Base-by-base conservation (phyloP, 179 eudicot genomes). In the Dionaea muscipula region DNA sequence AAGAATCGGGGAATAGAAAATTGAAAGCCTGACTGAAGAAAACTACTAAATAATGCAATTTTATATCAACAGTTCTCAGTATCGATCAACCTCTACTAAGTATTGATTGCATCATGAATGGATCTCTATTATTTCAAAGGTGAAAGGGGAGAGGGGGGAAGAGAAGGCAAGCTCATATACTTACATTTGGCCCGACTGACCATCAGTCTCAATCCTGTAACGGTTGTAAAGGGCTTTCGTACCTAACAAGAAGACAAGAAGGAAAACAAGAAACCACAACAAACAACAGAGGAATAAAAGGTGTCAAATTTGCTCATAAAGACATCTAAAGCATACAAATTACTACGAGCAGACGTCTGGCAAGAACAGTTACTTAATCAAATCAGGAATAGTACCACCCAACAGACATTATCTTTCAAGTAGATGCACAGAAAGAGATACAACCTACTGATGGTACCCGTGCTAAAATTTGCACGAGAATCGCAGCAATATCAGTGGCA, bases 401-500 rank as follows among this genome's bases (percentile, higher is more conserved):
- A n/a, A 44, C 3, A 15, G 48, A 21, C 18, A 0, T 14, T 44
- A 2, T 44, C 48, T 44, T 44, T 18, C 20, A 44, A 18, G 36
- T 21, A 9, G 38, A 19, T 6, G 39, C 50, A 56, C 45, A 38
- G 52, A 12, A 60, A 70, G 21, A 58, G 19, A 56, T 51, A 64
- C 79, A 56, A 87, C 98, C 95, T 59, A 78, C 84, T 59, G 84
- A 40, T 55, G 94, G 93, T 70, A 82, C 78, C 70, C 76, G 79
- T 21, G 86, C 70, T 45, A 91, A 87, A 75, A 87, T 82, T 69
- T 82, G 95, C 22, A 91, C 79, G 26, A 91, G 84, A 68, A 91
- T 67, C 16, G 85, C 83, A 25, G 98, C 98, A 61, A 91, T 83
- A 59, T 91, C 96, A 31, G 83, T 53, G 40, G 74, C 68, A 72